These are phyloP conservation scores for Diaporthe australafricana DNA, from an alignment of 2,329 filamentous ascomycete species.

Conservation along the genomic window DNA sequence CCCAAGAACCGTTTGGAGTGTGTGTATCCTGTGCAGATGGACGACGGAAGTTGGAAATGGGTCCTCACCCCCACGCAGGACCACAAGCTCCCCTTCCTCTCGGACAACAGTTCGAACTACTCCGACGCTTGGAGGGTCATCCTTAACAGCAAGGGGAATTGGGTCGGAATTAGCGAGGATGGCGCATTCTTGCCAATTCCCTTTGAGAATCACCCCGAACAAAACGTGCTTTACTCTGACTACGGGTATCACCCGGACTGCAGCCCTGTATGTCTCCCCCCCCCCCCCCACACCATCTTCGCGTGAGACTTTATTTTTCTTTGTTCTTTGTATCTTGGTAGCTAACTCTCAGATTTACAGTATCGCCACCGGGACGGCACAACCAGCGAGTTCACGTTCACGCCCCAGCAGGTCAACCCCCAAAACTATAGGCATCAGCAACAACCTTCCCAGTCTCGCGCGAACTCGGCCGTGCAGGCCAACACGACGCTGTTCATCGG, in stretches of 20 bases:
- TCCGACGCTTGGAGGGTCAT: neutral
- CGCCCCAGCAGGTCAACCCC: neutral
- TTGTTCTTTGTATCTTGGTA: too few relatives aligned
- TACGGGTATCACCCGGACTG: neutral
- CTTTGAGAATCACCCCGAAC: neutral
- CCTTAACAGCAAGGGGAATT: neutral
- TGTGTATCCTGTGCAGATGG: neutral
- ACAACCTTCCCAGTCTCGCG: neutral
- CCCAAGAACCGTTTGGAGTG: neutral
- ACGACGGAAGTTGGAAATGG: neutral
- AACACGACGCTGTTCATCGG: conserved; percentile 19
- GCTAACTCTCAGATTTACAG: neutral
- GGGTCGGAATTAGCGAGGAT: neutral
- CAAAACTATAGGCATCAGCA: neutral
- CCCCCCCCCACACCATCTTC: too few relatives aligned
- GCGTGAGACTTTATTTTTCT: neutral
- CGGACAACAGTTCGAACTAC: accelerated
- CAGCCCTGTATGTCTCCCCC: neutral
- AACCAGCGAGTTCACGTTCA: too few relatives aligned
- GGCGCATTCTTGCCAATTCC: neutral
- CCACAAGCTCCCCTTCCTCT: neutral
- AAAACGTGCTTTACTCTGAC: neutral
- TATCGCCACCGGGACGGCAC: too few relatives aligned
- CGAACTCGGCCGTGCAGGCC: too few relatives aligned
- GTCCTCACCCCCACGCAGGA: neutral